Evolutionary conservation across 306 rosid genomes (phyloP).

Genomic region (Elaeagnus macrophylla): DNA sequence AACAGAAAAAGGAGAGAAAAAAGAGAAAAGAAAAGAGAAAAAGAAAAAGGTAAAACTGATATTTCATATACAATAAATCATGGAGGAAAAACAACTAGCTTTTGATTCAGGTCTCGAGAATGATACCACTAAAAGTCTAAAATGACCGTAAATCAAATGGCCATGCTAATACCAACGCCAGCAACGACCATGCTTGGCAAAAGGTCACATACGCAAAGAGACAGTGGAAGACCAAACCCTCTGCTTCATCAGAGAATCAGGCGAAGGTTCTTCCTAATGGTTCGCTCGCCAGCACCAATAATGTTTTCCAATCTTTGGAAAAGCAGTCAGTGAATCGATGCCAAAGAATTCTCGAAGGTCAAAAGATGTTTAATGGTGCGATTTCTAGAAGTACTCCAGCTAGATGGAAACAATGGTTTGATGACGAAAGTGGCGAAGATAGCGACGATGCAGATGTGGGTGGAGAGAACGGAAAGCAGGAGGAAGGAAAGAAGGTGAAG

Average conservation of each 20-base stretch:
- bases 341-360: conserved; percentile 56
- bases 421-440: conserved; percentile 41
- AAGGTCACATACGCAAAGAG: conserved; percentile 82
- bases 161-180: conserved; percentile 2
- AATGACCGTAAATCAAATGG: conserved; percentile 7
- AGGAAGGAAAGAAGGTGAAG: conserved; percentile 69
- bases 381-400: conserved; percentile 22
- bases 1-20: conserved; percentile 8
- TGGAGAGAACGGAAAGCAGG: conserved; percentile 44
- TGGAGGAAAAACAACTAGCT: conserved; percentile 49
- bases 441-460: conserved; percentile 37
- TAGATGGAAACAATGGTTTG: conserved; percentile 58
- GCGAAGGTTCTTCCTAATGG: conserved; percentile 28
- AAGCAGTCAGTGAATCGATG: conserved; percentile 75
- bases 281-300: conserved; percentile 25
- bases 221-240: conserved; percentile 49
- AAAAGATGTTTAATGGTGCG: conserved; percentile 26
- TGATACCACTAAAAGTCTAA: conserved; percentile 19
- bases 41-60: neutral
- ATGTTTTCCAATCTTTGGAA: conserved; percentile 65
- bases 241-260: conserved; percentile 31
- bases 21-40: neutral
- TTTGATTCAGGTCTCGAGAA: conserved; percentile 27
- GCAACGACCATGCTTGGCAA: conserved; percentile 80
- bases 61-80: too few species aligned